These are phyloP conservation scores for Globisporangium uncinulatum DNA, from an alignment of 352 stramenopile genomes.

Conservation along the genomic window DNA sequence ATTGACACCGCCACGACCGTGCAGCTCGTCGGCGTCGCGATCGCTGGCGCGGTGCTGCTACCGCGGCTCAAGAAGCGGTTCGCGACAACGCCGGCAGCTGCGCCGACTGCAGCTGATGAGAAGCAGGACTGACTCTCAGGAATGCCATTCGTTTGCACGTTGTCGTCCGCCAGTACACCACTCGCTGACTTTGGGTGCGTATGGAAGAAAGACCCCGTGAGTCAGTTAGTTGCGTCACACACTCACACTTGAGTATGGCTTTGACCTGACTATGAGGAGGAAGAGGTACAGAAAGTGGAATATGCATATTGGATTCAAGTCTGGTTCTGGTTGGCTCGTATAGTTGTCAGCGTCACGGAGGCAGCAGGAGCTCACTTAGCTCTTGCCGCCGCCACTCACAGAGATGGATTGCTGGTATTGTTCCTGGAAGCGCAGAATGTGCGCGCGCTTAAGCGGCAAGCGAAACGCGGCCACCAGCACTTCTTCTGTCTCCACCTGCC, in stretches of 20 bases:
- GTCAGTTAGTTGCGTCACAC: no score
- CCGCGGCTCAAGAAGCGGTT: conserved; percentile 67
- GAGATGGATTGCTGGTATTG: conserved; percentile 44
- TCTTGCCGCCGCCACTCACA: conserved; percentile 8
- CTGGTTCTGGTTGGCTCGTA: not conserved
- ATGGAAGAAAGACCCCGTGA: no score
- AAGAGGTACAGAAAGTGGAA: no score
- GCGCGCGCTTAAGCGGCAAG: conserved; percentile 49
- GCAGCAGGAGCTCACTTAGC: not conserved
- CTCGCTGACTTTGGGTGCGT: no score
- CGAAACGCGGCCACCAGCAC: conserved; percentile 49
- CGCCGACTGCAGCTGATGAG: not conserved
- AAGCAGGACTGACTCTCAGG: conserved; percentile 21
- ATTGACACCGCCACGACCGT: conserved; percentile 72
- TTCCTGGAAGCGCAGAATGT: conserved; percentile 38
- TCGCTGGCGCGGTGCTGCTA: conserved; percentile 51
- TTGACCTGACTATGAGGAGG: no score
- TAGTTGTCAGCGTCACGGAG: not conserved
- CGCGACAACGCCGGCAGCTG: conserved; percentile 11
- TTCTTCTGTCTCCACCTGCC: conserved; percentile 55
- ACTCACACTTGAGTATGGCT: no score
- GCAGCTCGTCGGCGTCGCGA: conserved; percentile 66
- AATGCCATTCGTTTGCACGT: no score
- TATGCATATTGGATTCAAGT: no score
- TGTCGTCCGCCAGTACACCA: no score